Conservation (phyloP, 768 basidiomycete species). For the Naganishia vishniacii region DNA sequence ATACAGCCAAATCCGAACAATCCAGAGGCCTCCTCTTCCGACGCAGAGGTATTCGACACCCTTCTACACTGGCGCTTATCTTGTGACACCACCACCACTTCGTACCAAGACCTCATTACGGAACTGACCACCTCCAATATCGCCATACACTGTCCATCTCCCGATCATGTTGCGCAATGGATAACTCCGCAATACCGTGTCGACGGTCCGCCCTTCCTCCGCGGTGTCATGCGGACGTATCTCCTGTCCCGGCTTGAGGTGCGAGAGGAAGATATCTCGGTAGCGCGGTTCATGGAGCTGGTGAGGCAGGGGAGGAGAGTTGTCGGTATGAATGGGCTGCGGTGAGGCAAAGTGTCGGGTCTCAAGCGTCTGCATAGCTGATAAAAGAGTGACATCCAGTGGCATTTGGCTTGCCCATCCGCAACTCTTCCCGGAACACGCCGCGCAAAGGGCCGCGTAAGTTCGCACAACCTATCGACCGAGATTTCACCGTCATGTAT, state of each 20-base stretch:
- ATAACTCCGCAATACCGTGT: background rate
- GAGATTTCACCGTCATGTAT: too few species aligned
- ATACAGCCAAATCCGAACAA: background rate
- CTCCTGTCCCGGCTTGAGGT: background rate
- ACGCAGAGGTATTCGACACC: slow-evolving; percentile 2
- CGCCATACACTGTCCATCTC: slow-evolving; percentile 10
- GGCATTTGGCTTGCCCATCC: slow-evolving; percentile 13
- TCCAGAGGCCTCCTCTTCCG: background rate
- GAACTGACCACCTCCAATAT: slow-evolving; percentile 11
- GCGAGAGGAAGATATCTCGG: background rate
- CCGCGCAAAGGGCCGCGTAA: too few species aligned
- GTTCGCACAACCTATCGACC: too few species aligned
- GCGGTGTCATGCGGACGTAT: slow-evolving; percentile 5
- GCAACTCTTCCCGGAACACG: background rate
- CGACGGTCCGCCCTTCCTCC: background rate
- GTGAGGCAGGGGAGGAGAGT: background rate
- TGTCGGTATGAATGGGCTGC: slow-evolving; percentile 7
- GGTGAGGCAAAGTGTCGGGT: background rate
- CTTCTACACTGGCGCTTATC: background rate
- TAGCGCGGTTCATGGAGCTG: background rate
- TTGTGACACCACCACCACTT: background rate
- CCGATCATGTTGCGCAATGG: background rate
- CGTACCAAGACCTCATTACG: slow-evolving; percentile 2
- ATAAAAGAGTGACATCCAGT: background rate
- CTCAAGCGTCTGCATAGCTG: background rate